These are phyloP conservation scores for Backusella westeae DNA, from an alignment of 192 early-diverging fungal species.

Conservation along the genomic window DNA sequence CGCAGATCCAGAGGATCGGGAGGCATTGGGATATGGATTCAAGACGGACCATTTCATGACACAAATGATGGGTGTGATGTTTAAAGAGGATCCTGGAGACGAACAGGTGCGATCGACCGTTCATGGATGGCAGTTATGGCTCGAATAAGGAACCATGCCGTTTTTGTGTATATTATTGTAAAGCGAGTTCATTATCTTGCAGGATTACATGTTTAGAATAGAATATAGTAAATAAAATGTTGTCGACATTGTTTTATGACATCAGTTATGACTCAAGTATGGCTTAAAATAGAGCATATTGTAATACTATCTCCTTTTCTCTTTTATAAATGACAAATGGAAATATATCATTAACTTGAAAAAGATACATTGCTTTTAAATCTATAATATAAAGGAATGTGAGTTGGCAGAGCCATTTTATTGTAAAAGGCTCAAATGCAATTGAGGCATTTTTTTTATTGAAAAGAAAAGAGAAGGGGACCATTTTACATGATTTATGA, in stretches of 20 bases:
- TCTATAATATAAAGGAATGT: too few species aligned
- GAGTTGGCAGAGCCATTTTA: too few species aligned
- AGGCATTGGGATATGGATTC: constrained; percentile 60
- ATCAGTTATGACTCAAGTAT: too few species aligned
- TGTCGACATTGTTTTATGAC: too few species aligned
- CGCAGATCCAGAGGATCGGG: constrained; percentile 45
- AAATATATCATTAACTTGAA: too few species aligned
- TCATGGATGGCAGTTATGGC: constrained; percentile 66
- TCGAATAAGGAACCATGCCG: constrained; percentile 1
- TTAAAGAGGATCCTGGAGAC: constrained; percentile 83
- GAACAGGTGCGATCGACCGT: constrained; percentile 77
- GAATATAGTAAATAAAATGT: not conserved
- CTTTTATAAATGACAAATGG: too few species aligned
- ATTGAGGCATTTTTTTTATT: not conserved
- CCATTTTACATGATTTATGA: not conserved
- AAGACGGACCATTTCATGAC: constrained; percentile 65
- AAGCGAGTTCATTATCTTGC: not conserved
- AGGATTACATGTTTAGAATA: not conserved
- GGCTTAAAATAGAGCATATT: not conserved
- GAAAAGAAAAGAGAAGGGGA: not conserved
- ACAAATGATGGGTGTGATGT: constrained; percentile 78
- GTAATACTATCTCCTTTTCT: not conserved
- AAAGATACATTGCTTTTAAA: too few species aligned
- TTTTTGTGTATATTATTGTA: not conserved
- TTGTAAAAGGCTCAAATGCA: not conserved